Evolutionary conservation across 2,329 filamentous ascomycete genomes (phyloP).

Genomic region (Aspergillus eucalypticola): DNA sequence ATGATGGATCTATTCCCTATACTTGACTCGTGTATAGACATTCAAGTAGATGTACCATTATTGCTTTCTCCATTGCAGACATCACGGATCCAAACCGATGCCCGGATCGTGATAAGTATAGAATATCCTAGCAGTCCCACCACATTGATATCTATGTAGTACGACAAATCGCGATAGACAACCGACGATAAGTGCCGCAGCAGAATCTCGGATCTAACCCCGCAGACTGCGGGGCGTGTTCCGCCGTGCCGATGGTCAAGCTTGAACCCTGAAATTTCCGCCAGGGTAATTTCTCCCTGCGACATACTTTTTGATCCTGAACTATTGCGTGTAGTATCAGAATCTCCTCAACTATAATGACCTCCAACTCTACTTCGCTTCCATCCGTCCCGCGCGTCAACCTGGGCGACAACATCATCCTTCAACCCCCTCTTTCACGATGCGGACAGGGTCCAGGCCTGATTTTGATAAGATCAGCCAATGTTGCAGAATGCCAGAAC

Average conservation of each 20-base stretch:
- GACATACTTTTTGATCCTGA: not conserved
- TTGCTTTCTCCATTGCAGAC: too few species aligned
- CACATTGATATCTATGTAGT: too few species aligned
- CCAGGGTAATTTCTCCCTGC: not conserved
- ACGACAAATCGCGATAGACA: too few species aligned
- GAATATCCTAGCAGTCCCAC: too few species aligned
- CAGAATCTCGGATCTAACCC: not conserved
- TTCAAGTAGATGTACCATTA: too few species aligned
- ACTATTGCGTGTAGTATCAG: not conserved
- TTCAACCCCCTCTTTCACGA: constrained; percentile 51
- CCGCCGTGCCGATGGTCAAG: not conserved
- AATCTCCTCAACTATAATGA: not conserved
- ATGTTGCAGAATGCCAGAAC: constrained; percentile 25
- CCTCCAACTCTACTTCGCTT: not conserved
- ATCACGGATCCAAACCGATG: too few species aligned
- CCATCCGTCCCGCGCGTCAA: constrained; percentile 12
- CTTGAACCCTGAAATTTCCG: not conserved
- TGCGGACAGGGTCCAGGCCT: constrained; percentile 52
- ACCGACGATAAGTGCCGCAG: not conserved
- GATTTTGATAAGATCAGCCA: constrained; percentile 46
- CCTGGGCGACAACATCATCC: constrained; percentile 11
- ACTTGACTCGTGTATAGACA: too few species aligned
- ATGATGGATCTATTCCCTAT: too few species aligned
- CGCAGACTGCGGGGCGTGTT: not conserved
- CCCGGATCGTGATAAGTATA: too few species aligned